These are phyloP conservation scores for Fraxinus cuspidata DNA, from an alignment of 257 asterid genomes.

Conservation along the genomic window DNA sequence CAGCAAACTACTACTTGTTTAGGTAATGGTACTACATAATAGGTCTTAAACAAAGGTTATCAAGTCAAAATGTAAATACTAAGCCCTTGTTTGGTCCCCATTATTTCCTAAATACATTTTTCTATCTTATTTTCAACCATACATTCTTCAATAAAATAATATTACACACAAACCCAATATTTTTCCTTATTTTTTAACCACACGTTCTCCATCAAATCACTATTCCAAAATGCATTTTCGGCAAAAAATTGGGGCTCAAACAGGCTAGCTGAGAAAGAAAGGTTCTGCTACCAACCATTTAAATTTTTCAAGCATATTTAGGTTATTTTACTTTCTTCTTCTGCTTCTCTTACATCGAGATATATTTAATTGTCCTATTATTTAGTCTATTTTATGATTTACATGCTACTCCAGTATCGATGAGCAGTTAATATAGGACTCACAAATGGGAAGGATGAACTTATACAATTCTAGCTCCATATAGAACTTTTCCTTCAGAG, in stretches of 20 bases:
- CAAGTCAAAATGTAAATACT: not conserved
- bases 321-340: not conserved
- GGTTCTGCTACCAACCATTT: not conserved
- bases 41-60: not conserved
- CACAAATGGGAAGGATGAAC: not conserved
- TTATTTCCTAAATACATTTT: too few relatives aligned
- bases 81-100: too few relatives aligned
- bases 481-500: not conserved
- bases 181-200: too few relatives aligned
- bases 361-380: not conserved
- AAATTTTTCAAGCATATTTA: not conserved
- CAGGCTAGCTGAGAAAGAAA: not conserved
- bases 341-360: not conserved
- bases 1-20: not conserved
- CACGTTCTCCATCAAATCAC: too few relatives aligned
- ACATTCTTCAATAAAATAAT: too few relatives aligned
- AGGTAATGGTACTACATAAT: not conserved
- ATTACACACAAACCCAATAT: too few relatives aligned
- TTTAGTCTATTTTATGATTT: constrained; percentile 5
- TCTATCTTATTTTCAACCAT: too few relatives aligned
- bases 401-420: not conserved
- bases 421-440: not conserved
- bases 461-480: not conserved
- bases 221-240: too few relatives aligned
- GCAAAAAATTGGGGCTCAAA: too few relatives aligned